These are phyloP conservation scores for Didymella lethalis DNA, from an alignment of 2,329 filamentous ascomycete genomes.

Conservation along the genomic window DNA sequence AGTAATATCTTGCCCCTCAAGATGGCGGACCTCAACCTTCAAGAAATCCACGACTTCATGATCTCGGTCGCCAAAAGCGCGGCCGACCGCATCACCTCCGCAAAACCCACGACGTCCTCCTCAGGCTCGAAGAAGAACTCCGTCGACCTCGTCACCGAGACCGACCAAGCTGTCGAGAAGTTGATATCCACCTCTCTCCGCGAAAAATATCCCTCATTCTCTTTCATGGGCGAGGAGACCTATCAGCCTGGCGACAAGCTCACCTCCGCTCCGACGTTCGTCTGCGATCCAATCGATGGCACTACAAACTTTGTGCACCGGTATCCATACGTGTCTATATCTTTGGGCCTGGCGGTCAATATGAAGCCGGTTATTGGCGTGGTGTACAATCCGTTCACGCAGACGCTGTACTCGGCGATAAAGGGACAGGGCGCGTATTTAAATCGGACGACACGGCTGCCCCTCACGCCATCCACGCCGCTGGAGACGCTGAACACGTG, in stretches of 20 bases:
- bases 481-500: conserved; percentile 68
- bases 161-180: conserved; percentile 67
- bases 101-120: conserved; percentile 52
- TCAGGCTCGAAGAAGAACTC: conserved; percentile 61
- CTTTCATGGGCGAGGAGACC: conserved; percentile 64
- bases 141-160: conserved; percentile 70
- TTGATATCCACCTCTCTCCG: conserved; percentile 62
- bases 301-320: conserved; percentile 83
- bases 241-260: conserved; percentile 71
- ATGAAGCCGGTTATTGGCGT: conserved; percentile 72
- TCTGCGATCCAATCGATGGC: conserved; percentile 84
- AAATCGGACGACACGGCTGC: conserved; percentile 52
- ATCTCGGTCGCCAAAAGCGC: conserved; percentile 56
- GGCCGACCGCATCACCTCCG: conserved; percentile 56
- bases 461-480: conserved; percentile 62
- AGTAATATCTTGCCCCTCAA: conserved; percentile 11
- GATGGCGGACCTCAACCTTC: conserved; percentile 52
- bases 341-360: conserved; percentile 73
- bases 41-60: conserved; percentile 60
- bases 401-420: conserved; percentile 73
- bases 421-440: conserved; percentile 70
- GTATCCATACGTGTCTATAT: conserved; percentile 77
- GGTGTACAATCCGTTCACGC: conserved; percentile 80
- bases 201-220: conserved; percentile 61
- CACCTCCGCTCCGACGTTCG: conserved; percentile 74